A percentile compares a stretch with the other conserved stretches of the same genome.
Conservation (phyloP, 1,284 basidiomycete genomes). For the Anthracocystis walkeri region DNA sequence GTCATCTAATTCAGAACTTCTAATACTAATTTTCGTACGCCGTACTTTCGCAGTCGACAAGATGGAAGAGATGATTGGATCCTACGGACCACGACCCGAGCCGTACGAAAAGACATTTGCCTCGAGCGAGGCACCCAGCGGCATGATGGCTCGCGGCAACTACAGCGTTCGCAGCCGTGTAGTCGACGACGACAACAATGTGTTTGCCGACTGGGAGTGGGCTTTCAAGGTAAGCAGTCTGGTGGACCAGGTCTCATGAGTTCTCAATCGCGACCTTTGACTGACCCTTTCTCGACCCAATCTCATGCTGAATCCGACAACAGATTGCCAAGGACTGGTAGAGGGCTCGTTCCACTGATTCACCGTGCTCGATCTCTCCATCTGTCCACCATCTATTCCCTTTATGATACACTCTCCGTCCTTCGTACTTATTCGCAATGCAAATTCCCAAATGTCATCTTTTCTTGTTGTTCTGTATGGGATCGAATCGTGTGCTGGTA, state of each 20-base stretch:
- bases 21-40: no score
- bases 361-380: neutral
- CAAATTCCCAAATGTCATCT: conserved; percentile 13
- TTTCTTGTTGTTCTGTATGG: neutral
- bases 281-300: neutral
- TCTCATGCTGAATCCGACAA: neutral
- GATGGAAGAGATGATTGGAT: conserved; percentile 89
- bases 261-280: neutral
- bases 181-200: conserved; percentile 81
- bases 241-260: neutral
- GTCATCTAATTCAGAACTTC: neutral
- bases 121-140: conserved; percentile 71
- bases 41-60: conserved; percentile 77
- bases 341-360: neutral
- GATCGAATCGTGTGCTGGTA: neutral
- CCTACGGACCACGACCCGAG: conserved; percentile 75
- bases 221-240: conserved; percentile 58
- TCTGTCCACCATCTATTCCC: no score
- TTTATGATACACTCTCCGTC: neutral
- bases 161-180: conserved; percentile 84
- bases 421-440: conserved; percentile 20
- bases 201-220: conserved; percentile 74
- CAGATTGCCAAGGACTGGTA: conserved; percentile 62
- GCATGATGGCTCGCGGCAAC: conserved; percentile 83
- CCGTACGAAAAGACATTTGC: conserved; percentile 71